Conservation (phyloP, 2,329 filamentous ascomycete genomes). For the Penicillium sp. region DNA sequence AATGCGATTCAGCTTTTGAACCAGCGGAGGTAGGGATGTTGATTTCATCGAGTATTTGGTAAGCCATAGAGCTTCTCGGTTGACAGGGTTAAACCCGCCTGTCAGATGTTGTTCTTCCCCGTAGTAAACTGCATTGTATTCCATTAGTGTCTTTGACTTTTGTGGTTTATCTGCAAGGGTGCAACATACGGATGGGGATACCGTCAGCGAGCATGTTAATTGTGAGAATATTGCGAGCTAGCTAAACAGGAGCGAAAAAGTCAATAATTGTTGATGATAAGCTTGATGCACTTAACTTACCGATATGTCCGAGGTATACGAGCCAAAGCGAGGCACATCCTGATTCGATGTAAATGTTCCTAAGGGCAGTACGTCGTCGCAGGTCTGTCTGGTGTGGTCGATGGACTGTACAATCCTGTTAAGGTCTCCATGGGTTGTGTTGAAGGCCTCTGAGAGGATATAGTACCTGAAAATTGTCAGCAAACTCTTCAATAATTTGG, state of each 20-base stretch:
- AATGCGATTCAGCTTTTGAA: slow-evolving; percentile 13
- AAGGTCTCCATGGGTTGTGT: slow-evolving; percentile 31
- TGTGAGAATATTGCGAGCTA: slow-evolving; percentile 63
- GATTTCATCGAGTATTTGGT: slow-evolving; percentile 43
- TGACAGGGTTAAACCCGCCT: slow-evolving; percentile 50
- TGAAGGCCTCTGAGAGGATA: slow-evolving; percentile 38
- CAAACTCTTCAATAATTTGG: neutral
- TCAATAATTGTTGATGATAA: neutral
- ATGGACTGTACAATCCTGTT: slow-evolving; percentile 21
- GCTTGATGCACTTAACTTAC: slow-evolving; percentile 12
- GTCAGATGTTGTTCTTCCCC: slow-evolving; percentile 65
- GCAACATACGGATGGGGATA: slow-evolving; percentile 53
- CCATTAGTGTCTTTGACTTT: slow-evolving; percentile 1
- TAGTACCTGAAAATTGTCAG: slow-evolving; percentile 32
- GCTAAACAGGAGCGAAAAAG: slow-evolving; percentile 19
- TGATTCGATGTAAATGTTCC: slow-evolving; percentile 63
- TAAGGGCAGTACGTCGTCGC: slow-evolving; percentile 45
- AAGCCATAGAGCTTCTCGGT: slow-evolving; percentile 60
- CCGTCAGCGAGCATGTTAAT: slow-evolving; percentile 63
- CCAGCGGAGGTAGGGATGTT: slow-evolving; percentile 9
- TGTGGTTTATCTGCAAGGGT: neutral
- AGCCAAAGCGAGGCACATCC: slow-evolving; percentile 58
- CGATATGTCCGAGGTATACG: slow-evolving; percentile 54
- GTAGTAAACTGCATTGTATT: slow-evolving; percentile 54
- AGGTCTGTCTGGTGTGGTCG: slow-evolving; percentile 4